Percentiles rank a stretch among this genome's conserved stretches.
These are phyloP conservation scores for Phyllachora maydis DNA, from an alignment of 2,329 filamentous ascomycete genomes.

Conservation along the genomic window DNA sequence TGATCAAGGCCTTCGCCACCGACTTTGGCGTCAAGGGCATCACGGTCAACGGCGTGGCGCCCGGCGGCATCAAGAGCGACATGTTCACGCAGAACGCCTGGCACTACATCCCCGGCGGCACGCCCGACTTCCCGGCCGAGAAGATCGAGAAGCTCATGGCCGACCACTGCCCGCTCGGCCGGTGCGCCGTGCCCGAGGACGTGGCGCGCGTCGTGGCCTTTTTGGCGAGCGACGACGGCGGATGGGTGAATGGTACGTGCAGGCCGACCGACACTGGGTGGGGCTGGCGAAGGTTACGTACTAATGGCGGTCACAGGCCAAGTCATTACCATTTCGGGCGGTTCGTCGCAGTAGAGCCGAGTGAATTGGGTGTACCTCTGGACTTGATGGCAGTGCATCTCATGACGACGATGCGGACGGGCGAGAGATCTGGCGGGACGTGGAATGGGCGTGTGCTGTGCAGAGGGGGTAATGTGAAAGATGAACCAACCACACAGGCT, in stretches of 20 bases:
- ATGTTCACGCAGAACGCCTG: constrained; percentile 56
- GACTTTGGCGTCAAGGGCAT: constrained; percentile 48
- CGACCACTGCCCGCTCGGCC: constrained; percentile 34
- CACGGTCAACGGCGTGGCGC: constrained; percentile 54
- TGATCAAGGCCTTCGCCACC: constrained; percentile 50
- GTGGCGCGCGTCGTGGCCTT: constrained; percentile 35
- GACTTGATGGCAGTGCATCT: too few relatives aligned
- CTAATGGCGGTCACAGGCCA: constrained; percentile 2
- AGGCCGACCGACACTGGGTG: background rate
- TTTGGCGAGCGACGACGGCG: constrained; percentile 33
- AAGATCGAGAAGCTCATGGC: constrained; percentile 33
- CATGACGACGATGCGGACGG: too few relatives aligned
- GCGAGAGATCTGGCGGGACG: too few relatives aligned
- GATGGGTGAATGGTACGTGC: constrained; percentile 41
- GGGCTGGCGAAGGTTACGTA: background rate
- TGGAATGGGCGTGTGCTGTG: too few relatives aligned
- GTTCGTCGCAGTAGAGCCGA: constrained; percentile 3
- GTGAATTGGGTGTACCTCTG: too few relatives aligned
- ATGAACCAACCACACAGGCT: too few relatives aligned
- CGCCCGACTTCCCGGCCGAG: constrained; percentile 25
- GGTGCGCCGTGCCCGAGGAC: constrained; percentile 35
- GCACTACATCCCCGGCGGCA: constrained; percentile 39
- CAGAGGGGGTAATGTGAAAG: too few relatives aligned
- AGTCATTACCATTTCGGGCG: constrained; percentile 4
- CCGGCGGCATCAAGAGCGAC: constrained; percentile 54